Conservation (phyloP, 1,284 basidiomycete genomes). For the Heterobasidion occidentale region DNA sequence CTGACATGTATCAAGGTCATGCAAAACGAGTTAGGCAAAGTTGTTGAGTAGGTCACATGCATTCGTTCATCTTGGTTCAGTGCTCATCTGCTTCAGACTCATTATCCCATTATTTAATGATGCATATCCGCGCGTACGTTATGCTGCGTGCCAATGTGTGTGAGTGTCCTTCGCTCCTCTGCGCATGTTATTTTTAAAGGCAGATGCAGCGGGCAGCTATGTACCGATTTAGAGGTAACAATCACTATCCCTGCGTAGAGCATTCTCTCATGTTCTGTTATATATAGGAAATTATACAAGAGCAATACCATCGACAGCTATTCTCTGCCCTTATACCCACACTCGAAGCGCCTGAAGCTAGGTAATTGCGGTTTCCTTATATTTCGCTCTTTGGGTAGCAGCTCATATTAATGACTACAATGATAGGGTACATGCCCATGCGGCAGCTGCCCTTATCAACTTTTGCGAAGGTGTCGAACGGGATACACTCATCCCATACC, state of each 20-base stretch:
- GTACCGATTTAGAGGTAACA: constrained; percentile 72
- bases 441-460: constrained; percentile 81
- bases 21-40: constrained; percentile 68
- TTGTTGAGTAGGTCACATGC: constrained; percentile 48
- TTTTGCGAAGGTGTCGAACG: constrained; percentile 79
- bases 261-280: background rate
- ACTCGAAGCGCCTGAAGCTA: constrained; percentile 66
- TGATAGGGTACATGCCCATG: constrained; percentile 72
- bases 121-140: constrained; percentile 73
- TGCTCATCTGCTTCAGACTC: constrained; percentile 35
- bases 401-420: background rate
- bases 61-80: background rate
- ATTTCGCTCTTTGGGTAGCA: background rate
- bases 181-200: background rate
- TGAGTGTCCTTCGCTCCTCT: constrained; percentile 28
- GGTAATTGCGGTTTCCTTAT: constrained; percentile 32
- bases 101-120: constrained; percentile 73
- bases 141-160: constrained; percentile 85
- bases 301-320: constrained; percentile 57
- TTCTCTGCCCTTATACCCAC: constrained; percentile 66
- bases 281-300: constrained; percentile 66
- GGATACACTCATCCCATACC: constrained; percentile 64
- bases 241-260: background rate
- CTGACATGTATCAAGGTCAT: constrained; percentile 41
- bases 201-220: constrained; percentile 61